These are phyloP conservation scores for Fusarium dimerum DNA, from an alignment of 2,329 filamentous ascomycete species.

Conservation along the genomic window DNA sequence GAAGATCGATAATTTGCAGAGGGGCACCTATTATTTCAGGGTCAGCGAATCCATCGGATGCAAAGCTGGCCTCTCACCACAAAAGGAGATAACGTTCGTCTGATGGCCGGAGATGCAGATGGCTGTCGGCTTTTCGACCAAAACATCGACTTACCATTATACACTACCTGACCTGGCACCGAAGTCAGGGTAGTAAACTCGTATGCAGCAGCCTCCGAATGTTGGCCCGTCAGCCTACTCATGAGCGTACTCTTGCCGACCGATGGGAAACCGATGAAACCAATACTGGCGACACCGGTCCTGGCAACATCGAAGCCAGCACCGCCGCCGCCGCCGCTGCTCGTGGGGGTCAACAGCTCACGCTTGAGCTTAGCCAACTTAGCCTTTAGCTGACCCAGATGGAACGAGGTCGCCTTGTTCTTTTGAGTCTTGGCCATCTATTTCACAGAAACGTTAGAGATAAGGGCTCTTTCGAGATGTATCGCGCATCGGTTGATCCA, in stretches of 20 bases:
- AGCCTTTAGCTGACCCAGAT: conserved; percentile 94
- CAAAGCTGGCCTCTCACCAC: no score
- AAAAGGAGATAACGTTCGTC: no score
- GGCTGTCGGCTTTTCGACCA: no score
- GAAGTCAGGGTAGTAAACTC: conserved; percentile 99
- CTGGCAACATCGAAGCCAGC: conserved; percentile 95
- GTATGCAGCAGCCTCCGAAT: conserved; percentile 95
- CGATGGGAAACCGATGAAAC: conserved; percentile 97
- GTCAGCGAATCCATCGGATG: conserved; percentile 16
- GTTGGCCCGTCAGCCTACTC: conserved; percentile 90
- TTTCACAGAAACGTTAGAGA: conserved; percentile 20
- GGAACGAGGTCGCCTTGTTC: conserved; percentile 93
- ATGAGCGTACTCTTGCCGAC: conserved; percentile 98
- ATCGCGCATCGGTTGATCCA: conserved; percentile 2
- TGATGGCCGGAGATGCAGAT: no score
- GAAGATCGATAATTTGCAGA: conserved; percentile 96
- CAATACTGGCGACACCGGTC: conserved; percentile 94
- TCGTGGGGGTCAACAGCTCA: conserved; percentile 84
- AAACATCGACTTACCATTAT: conserved; percentile 65
- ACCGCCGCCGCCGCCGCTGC: conserved; percentile 76
- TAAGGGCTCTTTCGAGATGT: conserved; percentile 1
- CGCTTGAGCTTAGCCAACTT: conserved; percentile 98
- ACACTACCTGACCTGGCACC: conserved; percentile 91
- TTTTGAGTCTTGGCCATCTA: conserved; percentile 97
- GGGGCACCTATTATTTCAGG: conserved; percentile 64